These are phyloP conservation scores for Botrytis byssoidea DNA, from an alignment of 2,329 filamentous ascomycete species.

Conservation along the genomic window DNA sequence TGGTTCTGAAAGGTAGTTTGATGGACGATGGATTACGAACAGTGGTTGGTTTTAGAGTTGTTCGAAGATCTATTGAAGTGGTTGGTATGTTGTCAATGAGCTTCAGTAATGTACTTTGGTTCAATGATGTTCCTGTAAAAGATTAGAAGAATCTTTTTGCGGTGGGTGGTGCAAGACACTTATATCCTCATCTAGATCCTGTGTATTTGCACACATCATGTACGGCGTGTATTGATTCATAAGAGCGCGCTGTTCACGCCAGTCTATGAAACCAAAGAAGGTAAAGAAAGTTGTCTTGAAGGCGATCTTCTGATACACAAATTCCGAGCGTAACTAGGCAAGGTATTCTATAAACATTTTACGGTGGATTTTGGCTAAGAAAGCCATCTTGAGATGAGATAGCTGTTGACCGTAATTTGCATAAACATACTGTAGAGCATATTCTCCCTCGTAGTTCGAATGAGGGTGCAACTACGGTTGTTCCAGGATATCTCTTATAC, in stretches of 20 bases:
- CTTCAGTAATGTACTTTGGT: not conserved
- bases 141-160: not conserved
- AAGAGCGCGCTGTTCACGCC: not conserved
- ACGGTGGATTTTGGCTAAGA: not conserved
- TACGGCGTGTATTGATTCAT: not conserved
- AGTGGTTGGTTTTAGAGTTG: not conserved
- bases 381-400: not conserved
- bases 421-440: not conserved
- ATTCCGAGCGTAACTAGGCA: not conserved
- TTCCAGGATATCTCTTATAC: not conserved
- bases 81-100: not conserved
- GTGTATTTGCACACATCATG: not conserved
- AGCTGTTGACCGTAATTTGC: not conserved
- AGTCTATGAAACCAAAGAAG: not conserved
- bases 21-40: not conserved
- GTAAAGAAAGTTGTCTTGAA: not conserved
- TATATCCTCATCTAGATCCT: not conserved
- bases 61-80: not conserved
- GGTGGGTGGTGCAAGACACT: not conserved
- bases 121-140: not conserved
- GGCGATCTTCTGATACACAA: not conserved
- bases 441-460: not conserved
- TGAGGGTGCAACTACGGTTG: not conserved
- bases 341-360: not conserved
- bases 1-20: not conserved